phyloP scores from a whole-genome alignment of 2,329 filamentous ascomycete genomes.

The Ceratocystis papillata region DNA sequence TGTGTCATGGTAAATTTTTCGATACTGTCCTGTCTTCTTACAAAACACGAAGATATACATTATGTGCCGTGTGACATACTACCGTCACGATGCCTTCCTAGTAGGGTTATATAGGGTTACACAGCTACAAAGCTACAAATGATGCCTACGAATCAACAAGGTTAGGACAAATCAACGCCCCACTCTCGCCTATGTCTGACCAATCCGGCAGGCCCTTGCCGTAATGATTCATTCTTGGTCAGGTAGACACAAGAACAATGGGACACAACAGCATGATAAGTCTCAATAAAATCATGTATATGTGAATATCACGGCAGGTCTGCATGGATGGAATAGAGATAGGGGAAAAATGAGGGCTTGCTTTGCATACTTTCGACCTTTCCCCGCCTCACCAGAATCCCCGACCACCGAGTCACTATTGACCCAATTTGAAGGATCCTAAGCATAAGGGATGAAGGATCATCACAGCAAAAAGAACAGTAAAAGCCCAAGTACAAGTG shows the following conservation, averaged over 20 bases:
- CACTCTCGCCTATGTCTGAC: not conserved
- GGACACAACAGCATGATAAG: not conserved
- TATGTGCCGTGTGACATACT: too few relatives aligned
- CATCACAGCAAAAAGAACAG: not conserved
- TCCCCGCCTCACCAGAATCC: not conserved
- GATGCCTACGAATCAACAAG: not conserved
- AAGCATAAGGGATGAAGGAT: conserved; percentile 1
- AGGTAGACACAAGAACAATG: not conserved
- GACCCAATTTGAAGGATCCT: not conserved
- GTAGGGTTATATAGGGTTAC: conserved; percentile 12
- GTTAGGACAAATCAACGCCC: not conserved
- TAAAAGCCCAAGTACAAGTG: too few relatives aligned
- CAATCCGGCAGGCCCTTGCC: not conserved
- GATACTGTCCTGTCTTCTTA: too few relatives aligned
- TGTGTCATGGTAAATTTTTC: not conserved
- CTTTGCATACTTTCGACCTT: not conserved
- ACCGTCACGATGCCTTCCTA: not conserved
- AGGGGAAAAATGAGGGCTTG: not conserved
- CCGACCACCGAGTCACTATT: conserved; percentile 7
- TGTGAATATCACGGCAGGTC: too few relatives aligned
- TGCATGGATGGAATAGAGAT: not conserved
- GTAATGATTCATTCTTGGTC: not conserved
- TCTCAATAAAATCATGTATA: not conserved
- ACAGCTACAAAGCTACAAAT: not conserved
- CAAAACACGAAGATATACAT: not conserved